Evolutionary conservation across 164 flowering plant species (phyloP), one percentile per base, ranked within the genome.

Genomic region (Vitis amurensis): DNA sequence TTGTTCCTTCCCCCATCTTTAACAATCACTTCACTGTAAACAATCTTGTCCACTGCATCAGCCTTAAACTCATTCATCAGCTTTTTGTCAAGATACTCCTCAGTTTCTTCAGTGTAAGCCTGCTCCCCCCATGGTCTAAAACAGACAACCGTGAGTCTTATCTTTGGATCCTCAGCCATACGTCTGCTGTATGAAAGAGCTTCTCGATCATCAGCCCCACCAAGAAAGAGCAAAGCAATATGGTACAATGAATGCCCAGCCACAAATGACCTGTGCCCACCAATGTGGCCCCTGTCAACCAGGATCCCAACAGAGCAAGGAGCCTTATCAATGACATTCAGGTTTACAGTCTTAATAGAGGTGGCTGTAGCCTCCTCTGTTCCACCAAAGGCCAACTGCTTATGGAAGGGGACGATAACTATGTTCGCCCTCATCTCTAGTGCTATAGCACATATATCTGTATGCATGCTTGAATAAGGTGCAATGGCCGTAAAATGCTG

Each of bases 141-240:
- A 30, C 52, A 49, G 9, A 64, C 52, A 14, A 66, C 59, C 4
- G 59, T 65, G 27, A 75, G 50, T 1, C 7, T 11, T 0, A 64
- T 51, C 29, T 15, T 37, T 4, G 66, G 63, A 10, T 59, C 56
- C 14, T 59, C 63, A 6, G 31, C 57, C 76, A 76, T 76, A 12
- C 75, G 68, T 0, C 3, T 9, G 2, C 57, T 58, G 23, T 72
- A 72, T 2, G 70, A 66, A 0, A 76, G 61, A 11, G 73, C 70
- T 16, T 76, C 79, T 3, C 75, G 69, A 31, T 76, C 76, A 19
- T 76, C 79, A 1, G 73, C 31, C 4, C 79, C 79, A 8, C 76
- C 79, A 6, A 72, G 6, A 62, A 76, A 72, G 30, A 72, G 9
- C 48, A 68, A 62, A 3, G 66, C 19, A 1, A 59, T 15, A 15